Percentiles rank a stretch among this genome's conserved stretches.
Evolutionary conservation across 2,329 filamentous ascomycete genomes (phyloP).

Genomic region (Arthrobotrys entomopaga): DNA sequence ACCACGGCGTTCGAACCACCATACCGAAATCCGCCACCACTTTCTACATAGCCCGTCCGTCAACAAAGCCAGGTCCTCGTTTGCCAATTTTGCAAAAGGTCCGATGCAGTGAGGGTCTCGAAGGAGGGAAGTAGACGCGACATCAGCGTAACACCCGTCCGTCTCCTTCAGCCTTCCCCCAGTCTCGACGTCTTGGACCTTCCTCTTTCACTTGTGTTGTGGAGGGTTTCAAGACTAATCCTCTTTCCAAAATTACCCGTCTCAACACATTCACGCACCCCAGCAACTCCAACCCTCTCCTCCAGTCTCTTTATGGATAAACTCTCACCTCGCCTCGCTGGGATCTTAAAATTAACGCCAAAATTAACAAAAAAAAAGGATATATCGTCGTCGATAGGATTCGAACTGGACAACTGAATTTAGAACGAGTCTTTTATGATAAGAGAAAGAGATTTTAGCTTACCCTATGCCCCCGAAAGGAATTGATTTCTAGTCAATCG

Average conservation of each 20-base stretch:
- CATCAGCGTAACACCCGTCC: not conserved
- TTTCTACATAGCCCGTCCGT: slow-evolving; percentile 15
- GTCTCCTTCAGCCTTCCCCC: not conserved
- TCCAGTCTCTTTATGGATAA: not conserved
- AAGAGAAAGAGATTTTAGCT: not conserved
- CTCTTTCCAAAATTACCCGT: not conserved
- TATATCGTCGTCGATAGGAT: slow-evolving; percentile 25
- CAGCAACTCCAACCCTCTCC: not conserved
- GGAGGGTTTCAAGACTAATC: too few relatives aligned
- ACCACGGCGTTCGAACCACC: slow-evolving; percentile 7
- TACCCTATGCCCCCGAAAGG: slow-evolving; percentile 50
- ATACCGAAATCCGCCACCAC: slow-evolving; percentile 16
- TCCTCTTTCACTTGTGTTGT: too few relatives aligned
- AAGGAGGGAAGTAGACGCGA: not conserved
- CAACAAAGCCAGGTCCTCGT: not conserved
- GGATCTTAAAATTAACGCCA: not conserved
- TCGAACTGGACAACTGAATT: slow-evolving; percentile 15
- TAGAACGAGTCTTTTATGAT: not conserved
- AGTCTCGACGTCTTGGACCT: not conserved
- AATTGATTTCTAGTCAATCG: slow-evolving; percentile 55
- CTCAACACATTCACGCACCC: not conserved
- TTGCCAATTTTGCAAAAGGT: not conserved
- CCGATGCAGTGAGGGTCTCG: not conserved
- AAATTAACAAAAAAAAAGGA: slow-evolving; percentile 4
- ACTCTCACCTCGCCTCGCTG: too few relatives aligned